Evolutionary conservation across 1,284 basidiomycete species (phyloP).

Genomic region (Mycena citricolor): DNA sequence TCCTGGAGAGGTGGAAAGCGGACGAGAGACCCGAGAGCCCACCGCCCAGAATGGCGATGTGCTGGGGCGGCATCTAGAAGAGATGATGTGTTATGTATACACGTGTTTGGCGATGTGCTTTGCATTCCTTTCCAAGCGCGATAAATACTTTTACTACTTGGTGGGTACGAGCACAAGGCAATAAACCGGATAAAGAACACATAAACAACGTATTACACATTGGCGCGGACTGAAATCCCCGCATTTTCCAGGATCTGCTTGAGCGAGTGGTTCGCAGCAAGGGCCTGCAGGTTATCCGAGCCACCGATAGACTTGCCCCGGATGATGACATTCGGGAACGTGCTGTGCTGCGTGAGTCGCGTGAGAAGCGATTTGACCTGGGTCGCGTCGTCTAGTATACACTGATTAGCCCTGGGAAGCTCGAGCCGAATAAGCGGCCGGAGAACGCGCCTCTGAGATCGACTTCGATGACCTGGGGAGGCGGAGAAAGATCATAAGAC

Average conservation of each 20-base stretch:
- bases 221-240: conserved; percentile 43
- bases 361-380: conserved; percentile 65
- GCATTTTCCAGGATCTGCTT: conserved; percentile 43
- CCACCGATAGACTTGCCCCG: conserved; percentile 71
- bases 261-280: conserved; percentile 51
- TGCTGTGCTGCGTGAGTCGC: conserved; percentile 63
- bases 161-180: too few species aligned
- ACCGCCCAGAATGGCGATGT: conserved; percentile 75
- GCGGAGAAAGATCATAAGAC: conserved; percentile 63
- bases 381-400: conserved; percentile 52
- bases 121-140: too few species aligned
- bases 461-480: conserved; percentile 73
- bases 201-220: too few species aligned
- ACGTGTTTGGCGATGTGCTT: too few species aligned
- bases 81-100: background rate
- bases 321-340: conserved; percentile 77
- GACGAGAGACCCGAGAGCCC: conserved; percentile 82
- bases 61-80: conserved; percentile 28
- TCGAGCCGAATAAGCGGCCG: conserved; percentile 8
- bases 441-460: conserved; percentile 62
- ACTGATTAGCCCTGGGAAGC: conserved; percentile 2
- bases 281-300: conserved; percentile 56
- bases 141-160: too few species aligned
- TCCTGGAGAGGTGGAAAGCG: conserved; percentile 73
- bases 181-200: too few species aligned